Evolutionary conservation across 345 rosid genomes (phyloP).

Genomic region (Noccaea caerulescens): DNA sequence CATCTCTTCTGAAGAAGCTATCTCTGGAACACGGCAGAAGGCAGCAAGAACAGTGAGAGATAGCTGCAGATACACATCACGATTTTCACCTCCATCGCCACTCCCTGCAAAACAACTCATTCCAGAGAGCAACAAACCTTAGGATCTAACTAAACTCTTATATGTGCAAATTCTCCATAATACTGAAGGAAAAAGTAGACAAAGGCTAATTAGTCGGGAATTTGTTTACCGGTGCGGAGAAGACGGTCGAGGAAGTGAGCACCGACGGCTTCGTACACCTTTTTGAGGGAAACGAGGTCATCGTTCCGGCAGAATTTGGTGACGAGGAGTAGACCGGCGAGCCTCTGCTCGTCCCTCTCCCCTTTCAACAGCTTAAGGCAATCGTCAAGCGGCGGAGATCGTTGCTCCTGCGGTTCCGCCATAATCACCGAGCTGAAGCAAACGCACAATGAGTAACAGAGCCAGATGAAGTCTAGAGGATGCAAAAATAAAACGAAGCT

Average conservation of each 20-base stretch:
- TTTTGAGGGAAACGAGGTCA: slow-evolving; percentile 59
- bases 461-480: not conserved
- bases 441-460: not conserved
- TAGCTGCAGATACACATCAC: slow-evolving; percentile 75
- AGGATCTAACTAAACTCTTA: not conserved
- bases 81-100: slow-evolving; percentile 55
- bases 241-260: slow-evolving; percentile 72
- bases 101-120: slow-evolving; percentile 41
- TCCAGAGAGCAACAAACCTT: not conserved
- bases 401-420: slow-evolving; percentile 43
- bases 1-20: slow-evolving; percentile 78
- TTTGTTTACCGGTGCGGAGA: slow-evolving; percentile 63
- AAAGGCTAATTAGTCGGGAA: not conserved
- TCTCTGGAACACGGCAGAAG: slow-evolving; percentile 71
- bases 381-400: slow-evolving; percentile 66
- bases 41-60: slow-evolving; percentile 79
- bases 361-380: slow-evolving; percentile 81
- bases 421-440: slow-evolving; percentile 21
- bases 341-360: slow-evolving; percentile 90
- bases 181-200: not conserved
- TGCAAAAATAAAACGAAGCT: not conserved
- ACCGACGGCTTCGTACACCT: slow-evolving; percentile 70
- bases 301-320: slow-evolving; percentile 75
- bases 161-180: not conserved
- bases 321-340: slow-evolving; percentile 81